Evolutionary conservation across 345 rosid species (phyloP), one percentile per base, ranked within the genome.

Genomic region (Combretum micranthum): DNA sequence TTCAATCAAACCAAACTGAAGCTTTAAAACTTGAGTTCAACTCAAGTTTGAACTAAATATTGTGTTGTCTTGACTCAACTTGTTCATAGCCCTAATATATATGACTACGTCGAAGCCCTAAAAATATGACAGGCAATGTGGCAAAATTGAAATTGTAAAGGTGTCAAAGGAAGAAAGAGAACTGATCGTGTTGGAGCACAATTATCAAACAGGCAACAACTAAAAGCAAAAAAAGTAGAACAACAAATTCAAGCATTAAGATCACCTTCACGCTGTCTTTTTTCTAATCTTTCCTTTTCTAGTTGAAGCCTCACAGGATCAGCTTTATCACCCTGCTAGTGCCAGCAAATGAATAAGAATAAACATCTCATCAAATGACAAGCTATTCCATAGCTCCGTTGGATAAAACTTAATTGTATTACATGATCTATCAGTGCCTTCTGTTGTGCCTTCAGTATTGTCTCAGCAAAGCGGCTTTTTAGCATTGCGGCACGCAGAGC

Each of bases 401-500:
- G 6, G 2, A 53, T 21, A 5, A 16, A 23, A 55, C 4, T 39
- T 22, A 43, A 17, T 2, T 32, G 9, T 18, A 47, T 49, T 84
- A 83, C 98, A 26, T 84, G 72, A 60, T 74, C 80, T 47, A 77
- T 82, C 20, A 77, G 72, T 37, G 85, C 79, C 83, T 70, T 83
- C 59, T 80, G 85, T 56, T 80, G 75, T 12, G 95, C 90, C 81
- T 74, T 86, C 52, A 81, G 50, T 43, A 92, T 88, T 23, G 88
- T 81, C 44, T 66, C 84, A 16, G 95, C 98, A 65, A 86, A 92
- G 39, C 93, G 90, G 20, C 61, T 73, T 70, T 76, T 92, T 21
- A 91, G 61, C 45, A 77, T 79, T 47, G 90, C 98, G 72, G 87
- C 95, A 37, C 96, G 91, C 13, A 88, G 81, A 62, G 88, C 95